Evolutionary conservation across 2,329 filamentous ascomycete species (phyloP).

Genomic region (Aureobasidium sp.): DNA sequence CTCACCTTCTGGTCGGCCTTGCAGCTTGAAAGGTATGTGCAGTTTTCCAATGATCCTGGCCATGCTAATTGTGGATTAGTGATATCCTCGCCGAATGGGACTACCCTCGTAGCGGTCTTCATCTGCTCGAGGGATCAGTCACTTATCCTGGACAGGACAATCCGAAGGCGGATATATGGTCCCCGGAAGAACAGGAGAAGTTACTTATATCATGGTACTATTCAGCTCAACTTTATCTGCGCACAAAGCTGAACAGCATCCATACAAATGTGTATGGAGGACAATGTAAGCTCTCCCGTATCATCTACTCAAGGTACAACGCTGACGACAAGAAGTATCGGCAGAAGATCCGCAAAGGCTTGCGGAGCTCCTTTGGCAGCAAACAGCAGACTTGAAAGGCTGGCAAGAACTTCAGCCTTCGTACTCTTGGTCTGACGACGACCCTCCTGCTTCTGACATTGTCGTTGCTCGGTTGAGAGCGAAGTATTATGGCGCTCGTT

Average conservation of each 20-base stretch:
- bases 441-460: constrained; percentile 66
- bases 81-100: constrained; percentile 82
- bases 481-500: constrained; percentile 89
- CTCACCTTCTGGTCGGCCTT: constrained; percentile 89
- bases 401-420: constrained; percentile 36
- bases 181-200: constrained; percentile 8
- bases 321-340: neutral
- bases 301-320: neutral
- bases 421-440: constrained; percentile 57
- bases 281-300: constrained; percentile 23
- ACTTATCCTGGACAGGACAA: neutral
- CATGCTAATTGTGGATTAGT: constrained; percentile 35
- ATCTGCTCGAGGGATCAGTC: constrained; percentile 50
- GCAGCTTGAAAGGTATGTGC: constrained; percentile 71
- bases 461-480: constrained; percentile 75
- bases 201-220: constrained; percentile 48
- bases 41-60: neutral
- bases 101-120: constrained; percentile 43
- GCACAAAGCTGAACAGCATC: constrained; percentile 47
- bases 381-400: constrained; percentile 34
- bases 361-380: constrained; percentile 22
- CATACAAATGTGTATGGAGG: constrained; percentile 47
- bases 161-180: neutral
- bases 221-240: constrained; percentile 52
- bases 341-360: neutral